Percentiles rank a stretch among this genome's conserved stretches.
Conservation (phyloP, 495 filamentous ascomycete genomes). For the Haplographium delicatum region DNA sequence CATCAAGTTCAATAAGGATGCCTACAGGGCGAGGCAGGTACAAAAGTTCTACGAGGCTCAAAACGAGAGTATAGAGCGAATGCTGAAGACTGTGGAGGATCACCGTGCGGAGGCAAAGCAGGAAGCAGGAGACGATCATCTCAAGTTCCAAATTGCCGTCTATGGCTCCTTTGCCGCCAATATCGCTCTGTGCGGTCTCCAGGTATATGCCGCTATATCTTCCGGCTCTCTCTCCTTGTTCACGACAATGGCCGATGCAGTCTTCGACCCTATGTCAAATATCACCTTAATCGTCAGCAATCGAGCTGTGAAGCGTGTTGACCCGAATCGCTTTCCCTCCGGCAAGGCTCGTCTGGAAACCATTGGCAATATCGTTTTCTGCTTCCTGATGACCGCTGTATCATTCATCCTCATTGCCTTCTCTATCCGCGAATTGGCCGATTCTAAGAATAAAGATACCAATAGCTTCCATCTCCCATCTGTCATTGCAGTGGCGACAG, state of each 20-base stretch:
- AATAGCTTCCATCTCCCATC: conserved; percentile 76
- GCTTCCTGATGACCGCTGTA: conserved; percentile 91
- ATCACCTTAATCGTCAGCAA: conserved; percentile 81
- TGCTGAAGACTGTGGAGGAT: conserved; percentile 91
- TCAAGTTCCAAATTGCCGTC: conserved; percentile 85
- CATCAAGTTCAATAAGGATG: conserved; percentile 35
- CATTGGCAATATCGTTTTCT: conserved; percentile 94
- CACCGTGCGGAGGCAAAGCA: conserved; percentile 77
- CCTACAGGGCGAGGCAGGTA: conserved; percentile 55
- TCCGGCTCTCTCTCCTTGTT: conserved; percentile 90
- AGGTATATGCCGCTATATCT: conserved; percentile 82
- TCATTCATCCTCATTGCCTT: conserved; percentile 89
- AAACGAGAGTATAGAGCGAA: conserved; percentile 86
- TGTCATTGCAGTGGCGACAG: conserved; percentile 79
- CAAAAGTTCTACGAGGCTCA: conserved; percentile 85
- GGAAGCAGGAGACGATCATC: conserved; percentile 70
- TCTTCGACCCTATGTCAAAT: conserved; percentile 94
- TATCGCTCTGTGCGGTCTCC: conserved; percentile 67
- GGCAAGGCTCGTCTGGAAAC: conserved; percentile 96
- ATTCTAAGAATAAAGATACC: conserved; percentile 30
- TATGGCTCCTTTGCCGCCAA: conserved; percentile 88
- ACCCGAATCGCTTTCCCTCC: conserved; percentile 83
- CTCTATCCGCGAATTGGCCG: conserved; percentile 62
- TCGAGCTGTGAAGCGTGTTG: conserved; percentile 82
- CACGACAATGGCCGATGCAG: conserved; percentile 94